Evolutionary conservation across 2,329 filamentous ascomycete species (phyloP), one percentile per base, ranked within the genome.

Genomic region (Plectosphaerella cucumerina): DNA sequence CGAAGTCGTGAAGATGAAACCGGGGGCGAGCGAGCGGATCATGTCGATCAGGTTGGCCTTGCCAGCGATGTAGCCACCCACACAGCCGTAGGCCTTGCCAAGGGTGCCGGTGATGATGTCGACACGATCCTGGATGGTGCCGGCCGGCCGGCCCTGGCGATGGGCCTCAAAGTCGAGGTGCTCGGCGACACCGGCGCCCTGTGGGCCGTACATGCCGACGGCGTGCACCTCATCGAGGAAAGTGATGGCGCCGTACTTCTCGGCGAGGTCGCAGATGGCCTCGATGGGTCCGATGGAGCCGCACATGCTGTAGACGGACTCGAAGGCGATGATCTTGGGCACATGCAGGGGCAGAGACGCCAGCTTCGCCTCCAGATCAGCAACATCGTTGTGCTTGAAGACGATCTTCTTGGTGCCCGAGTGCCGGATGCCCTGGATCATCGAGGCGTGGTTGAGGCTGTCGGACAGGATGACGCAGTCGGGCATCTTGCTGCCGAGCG

Each of bases 241-340:
- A 61, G 94, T 99, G 57, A 99, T 85, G 37, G 94, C 94, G 53
- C 94, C 94, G 67, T 99, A 99, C 76, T 96, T 97, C 56, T 97
- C 92, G 10, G 94, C 93, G 49, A 99, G 76, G 66, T 99, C 91
- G 68, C 93, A 97, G 56, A 99, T 97, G 65, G 87, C 87, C 72
- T 92, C 90, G 60, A 99, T 99, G 1, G 94, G 94, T 0, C 91
- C 94, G 66, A 99, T 90, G 15, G 91, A 96, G 56, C 94, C 94
- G 66, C 94, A 99, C 94, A 99, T 99, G 76, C 91, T 96, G 75
- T 99, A 99, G 4, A 99, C 94, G 26, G 91, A 96, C 73, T 99
- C 94, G 58, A 97, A 99, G 3, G 94, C 94, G 58, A 99, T 99
- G 59, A 99, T 96, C 77, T 99, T 99, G 52, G 94, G 94, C 34